Base-by-base conservation (phyloP, 2,329 filamentous ascomycete species). In the Basipetospora chlamydospora region DNA sequence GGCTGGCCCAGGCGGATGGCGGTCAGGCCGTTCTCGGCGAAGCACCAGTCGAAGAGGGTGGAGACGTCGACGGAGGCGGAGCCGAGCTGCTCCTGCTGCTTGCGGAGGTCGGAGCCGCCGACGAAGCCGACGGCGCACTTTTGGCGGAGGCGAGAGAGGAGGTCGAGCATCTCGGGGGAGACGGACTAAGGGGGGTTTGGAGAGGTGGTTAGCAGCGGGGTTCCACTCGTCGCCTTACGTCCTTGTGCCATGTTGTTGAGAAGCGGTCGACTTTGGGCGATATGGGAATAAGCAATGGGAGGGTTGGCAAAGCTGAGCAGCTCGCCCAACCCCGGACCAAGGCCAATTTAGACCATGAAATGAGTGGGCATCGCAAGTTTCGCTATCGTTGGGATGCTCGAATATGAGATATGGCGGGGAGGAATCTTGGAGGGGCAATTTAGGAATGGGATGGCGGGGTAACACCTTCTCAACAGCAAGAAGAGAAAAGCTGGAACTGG, bases 41-140 rank as follows among this genome's bases (percentile, higher is more conserved):
- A 98, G 73, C 81, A 90, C 65, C 84, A 98, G 67, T 98, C 90
- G 67, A 98, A 98, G 51, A 96, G 77, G 43, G 74, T 67, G 36
- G 77, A 86, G 42, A 96, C 88, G 47, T 79, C 69, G 20, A 61
- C 58, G 40, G 70, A 63, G 18, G 71, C 56, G 4, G 73, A 55
- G 55, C 86, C 86, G 43, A 96, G 73, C 64, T 96, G 88, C 61
- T 96, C 90, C 61, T 96, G 85, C 63, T 96, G 90, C 67, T 98
- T 96, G 56, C 59, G 64, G 43, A 94, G 73, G 67, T 96, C 81
- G 49, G 82, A 90, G 55, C 90, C 90, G 51, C 90, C 90, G 42
- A 96, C 87, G 63, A 76, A 93, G 48, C 86, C 87, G 52, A 94
- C 85, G 49, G 85, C 82, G 53, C 82, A 80, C 59, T 90, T 86